These are phyloP conservation scores for Neopestalotiopsis sp. DNA, from an alignment of 2,329 filamentous ascomycete genomes.

Conservation along the genomic window DNA sequence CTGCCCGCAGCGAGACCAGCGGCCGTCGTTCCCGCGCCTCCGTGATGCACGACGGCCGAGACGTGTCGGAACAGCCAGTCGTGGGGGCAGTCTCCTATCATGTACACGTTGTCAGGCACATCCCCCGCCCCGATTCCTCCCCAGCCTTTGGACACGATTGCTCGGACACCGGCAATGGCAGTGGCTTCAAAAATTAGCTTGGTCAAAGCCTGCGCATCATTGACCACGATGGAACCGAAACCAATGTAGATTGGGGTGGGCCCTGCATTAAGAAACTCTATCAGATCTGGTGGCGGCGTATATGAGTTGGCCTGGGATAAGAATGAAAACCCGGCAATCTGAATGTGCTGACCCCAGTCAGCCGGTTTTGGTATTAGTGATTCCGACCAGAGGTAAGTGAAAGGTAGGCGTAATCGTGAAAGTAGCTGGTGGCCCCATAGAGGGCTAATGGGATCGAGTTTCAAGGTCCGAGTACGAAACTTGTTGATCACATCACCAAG, in stretches of 20 bases:
- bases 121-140: constrained; percentile 65
- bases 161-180: constrained; percentile 59
- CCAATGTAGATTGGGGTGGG: constrained; percentile 69
- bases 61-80: constrained; percentile 73
- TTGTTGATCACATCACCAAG: constrained; percentile 71
- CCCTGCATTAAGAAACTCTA: constrained; percentile 41
- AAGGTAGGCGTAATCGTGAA: constrained; percentile 66
- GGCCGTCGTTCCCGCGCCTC: constrained; percentile 85
- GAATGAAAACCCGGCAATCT: constrained; percentile 68
- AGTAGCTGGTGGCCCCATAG: constrained; percentile 72
- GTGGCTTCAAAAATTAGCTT: constrained; percentile 65
- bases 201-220: constrained; percentile 58
- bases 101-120: constrained; percentile 65
- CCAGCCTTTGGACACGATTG: constrained; percentile 71
- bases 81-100: constrained; percentile 69
- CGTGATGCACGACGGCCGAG: constrained; percentile 70
- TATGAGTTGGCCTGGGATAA: constrained; percentile 58
- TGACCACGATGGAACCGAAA: constrained; percentile 68
- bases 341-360: constrained; percentile 66
- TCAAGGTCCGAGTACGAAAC: constrained; percentile 66
- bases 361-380: constrained; percentile 68
- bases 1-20: constrained; percentile 78
- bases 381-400: constrained; percentile 75
- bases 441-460: constrained; percentile 68
- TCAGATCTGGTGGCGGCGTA: constrained; percentile 58